Conservation (phyloP, 2,329 filamentous ascomycete genomes). For the Fusarium subglutinans region DNA sequence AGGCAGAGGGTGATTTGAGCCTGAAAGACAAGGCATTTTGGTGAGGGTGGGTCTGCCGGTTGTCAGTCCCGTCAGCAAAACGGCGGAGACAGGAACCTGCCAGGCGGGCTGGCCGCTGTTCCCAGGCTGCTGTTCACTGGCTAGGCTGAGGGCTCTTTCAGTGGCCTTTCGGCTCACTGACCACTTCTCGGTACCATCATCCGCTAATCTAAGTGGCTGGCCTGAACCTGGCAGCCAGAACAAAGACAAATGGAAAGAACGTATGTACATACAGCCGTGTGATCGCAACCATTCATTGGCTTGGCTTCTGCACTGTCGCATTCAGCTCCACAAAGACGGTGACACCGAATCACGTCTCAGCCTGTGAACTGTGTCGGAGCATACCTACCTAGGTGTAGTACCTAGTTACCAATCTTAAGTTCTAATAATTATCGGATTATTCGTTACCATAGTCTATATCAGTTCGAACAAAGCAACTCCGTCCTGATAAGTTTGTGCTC, state of each 20-base stretch:
- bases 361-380: background rate
- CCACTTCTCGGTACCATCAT: constrained; percentile 20
- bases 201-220: constrained; percentile 35
- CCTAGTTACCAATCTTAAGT: background rate
- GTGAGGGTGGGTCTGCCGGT: background rate
- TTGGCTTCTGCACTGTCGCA: constrained; percentile 2
- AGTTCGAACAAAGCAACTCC: background rate
- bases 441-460: background rate
- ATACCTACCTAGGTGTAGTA: background rate
- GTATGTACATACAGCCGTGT: background rate
- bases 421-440: background rate
- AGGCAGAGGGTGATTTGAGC: constrained; percentile 37
- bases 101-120: constrained; percentile 24
- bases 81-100: constrained; percentile 13
- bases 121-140: constrained; percentile 6
- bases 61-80: constrained; percentile 19
- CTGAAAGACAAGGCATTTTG: constrained; percentile 48
- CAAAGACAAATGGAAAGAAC: constrained; percentile 19
- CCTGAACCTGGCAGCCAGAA: background rate
- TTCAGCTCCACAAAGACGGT: constrained; percentile 13
- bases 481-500: background rate
- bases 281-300: background rate
- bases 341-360: constrained; percentile 21
- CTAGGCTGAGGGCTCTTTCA: background rate
- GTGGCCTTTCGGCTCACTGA: constrained; percentile 23